A percentile compares a stretch with the other conserved stretches of the same genome.
phyloP scores from a whole-genome alignment of 768 basidiomycete genomes.

The Tricholoma matsutake region DNA sequence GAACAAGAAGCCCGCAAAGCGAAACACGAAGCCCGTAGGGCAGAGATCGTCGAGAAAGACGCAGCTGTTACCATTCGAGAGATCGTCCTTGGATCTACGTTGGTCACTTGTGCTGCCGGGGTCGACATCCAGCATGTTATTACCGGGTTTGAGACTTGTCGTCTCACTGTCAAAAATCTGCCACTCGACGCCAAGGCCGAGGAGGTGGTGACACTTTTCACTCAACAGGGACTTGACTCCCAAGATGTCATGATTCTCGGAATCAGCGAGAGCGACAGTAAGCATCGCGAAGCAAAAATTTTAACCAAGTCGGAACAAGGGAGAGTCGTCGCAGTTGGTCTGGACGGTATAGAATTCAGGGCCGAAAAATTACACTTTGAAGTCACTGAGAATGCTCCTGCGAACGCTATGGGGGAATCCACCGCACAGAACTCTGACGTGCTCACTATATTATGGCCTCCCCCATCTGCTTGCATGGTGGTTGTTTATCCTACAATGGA shows the following conservation, averaged over 20 bases:
- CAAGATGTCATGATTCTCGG: conserved; percentile 31
- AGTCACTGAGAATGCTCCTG: conserved; percentile 34
- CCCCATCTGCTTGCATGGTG: conserved; percentile 44
- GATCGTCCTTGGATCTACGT: conserved; percentile 43
- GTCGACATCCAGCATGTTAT: conserved; percentile 41
- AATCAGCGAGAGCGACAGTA: conserved; percentile 24
- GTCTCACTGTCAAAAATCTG: conserved; percentile 43
- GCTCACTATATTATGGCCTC: conserved; percentile 50
- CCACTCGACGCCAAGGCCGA: conserved; percentile 34
- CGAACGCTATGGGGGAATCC: conserved; percentile 40
- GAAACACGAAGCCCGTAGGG: not conserved
- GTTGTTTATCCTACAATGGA: conserved; percentile 37
- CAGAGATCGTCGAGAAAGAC: conserved; percentile 27
- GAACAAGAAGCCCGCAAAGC: conserved; percentile 1
- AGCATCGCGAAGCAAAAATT: conserved; percentile 38
- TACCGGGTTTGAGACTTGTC: conserved; percentile 51
- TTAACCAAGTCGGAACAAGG: conserved; percentile 41
- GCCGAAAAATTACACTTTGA: conserved; percentile 41
- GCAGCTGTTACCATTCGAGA: conserved; percentile 40
- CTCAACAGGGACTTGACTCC: conserved; percentile 38
- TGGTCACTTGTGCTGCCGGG: conserved; percentile 51
- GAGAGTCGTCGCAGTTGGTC: conserved; percentile 35
- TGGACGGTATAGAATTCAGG: conserved; percentile 50
- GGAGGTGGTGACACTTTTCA: conserved; percentile 43
- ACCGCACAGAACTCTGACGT: conserved; percentile 31